phyloP scores from a whole-genome alignment of 2,329 filamentous ascomycete genomes.

The Colletotrichum cereale region DNA sequence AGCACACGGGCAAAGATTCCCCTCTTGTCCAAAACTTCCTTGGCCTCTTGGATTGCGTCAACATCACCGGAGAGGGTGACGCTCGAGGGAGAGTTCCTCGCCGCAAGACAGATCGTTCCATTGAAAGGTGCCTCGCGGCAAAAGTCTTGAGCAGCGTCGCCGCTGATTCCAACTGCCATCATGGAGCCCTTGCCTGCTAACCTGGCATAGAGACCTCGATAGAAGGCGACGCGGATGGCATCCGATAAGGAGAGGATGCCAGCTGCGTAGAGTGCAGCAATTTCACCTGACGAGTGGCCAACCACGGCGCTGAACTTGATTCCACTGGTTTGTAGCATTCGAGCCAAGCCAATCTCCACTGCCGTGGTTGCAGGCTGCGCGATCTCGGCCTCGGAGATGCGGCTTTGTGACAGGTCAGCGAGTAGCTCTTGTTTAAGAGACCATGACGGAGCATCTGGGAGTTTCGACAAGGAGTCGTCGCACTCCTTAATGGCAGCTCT shows the following conservation, averaged over 20 bases:
- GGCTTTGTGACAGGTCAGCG: slow-evolving; percentile 16
- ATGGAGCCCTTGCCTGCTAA: slow-evolving; percentile 58
- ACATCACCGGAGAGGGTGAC: slow-evolving; percentile 58
- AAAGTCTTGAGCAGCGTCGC: slow-evolving; percentile 52
- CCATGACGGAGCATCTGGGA: slow-evolving; percentile 27
- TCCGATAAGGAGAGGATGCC: slow-evolving; percentile 50
- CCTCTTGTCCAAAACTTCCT: slow-evolving; percentile 37
- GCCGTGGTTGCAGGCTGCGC: slow-evolving; percentile 49
- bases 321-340: slow-evolving; percentile 49
- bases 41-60: slow-evolving; percentile 45
- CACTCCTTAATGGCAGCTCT: neutral
- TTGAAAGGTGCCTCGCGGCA: slow-evolving; percentile 38
- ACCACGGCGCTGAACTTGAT: neutral
- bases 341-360: slow-evolving; percentile 55
- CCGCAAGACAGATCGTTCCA: slow-evolving; percentile 46
- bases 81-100: slow-evolving; percentile 66
- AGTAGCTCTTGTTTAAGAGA: slow-evolving; percentile 44
- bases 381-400: slow-evolving; percentile 38
- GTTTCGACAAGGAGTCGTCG: slow-evolving; percentile 39
- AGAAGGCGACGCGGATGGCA: slow-evolving; percentile 55
- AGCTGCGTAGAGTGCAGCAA: slow-evolving; percentile 58
- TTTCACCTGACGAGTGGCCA: slow-evolving; percentile 51
- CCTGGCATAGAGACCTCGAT: slow-evolving; percentile 49
- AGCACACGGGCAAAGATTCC: slow-evolving; percentile 40
- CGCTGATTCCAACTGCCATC: slow-evolving; percentile 65